Evolutionary conservation across 176 grass and related monocot species (phyloP).

Genomic region (Oropetium thomaeum): DNA sequence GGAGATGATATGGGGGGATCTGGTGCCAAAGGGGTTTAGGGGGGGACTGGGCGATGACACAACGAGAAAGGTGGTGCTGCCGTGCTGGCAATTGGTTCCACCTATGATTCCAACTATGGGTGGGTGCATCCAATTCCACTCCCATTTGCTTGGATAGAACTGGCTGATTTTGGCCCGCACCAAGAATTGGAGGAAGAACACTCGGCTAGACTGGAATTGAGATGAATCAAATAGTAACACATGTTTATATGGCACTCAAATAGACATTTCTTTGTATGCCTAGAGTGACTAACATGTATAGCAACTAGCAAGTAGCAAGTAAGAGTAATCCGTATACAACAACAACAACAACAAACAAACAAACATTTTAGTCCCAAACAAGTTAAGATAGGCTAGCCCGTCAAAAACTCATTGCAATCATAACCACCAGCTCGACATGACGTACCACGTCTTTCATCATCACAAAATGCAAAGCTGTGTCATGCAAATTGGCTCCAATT

Average conservation of each 20-base stretch:
- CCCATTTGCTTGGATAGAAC: background rate
- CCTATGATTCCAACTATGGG: constrained; percentile 26
- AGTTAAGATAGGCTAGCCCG: too few species aligned
- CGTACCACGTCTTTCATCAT: background rate
- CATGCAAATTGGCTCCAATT: constrained; percentile 10
- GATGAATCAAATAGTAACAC: background rate
- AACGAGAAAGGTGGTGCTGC: background rate
- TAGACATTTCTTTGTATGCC: too few species aligned
- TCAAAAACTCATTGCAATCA: background rate
- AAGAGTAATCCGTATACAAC: background rate
- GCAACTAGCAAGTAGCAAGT: background rate
- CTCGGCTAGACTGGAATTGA: background rate
- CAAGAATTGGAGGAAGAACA: background rate
- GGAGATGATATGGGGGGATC: constrained; percentile 16
- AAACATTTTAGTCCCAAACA: too few species aligned
- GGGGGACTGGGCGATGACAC: background rate
- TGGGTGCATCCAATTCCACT: constrained; percentile 18
- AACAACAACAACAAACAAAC: background rate
- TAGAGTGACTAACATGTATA: too few species aligned
- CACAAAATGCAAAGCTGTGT: background rate
- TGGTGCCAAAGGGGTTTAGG: background rate
- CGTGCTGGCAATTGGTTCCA: constrained; percentile 28
- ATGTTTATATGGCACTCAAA: background rate
- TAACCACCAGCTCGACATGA: background rate
- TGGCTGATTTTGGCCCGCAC: background rate